A percentile compares a stretch with the other conserved stretches of the same genome.
These are phyloP conservation scores for Vigna angularis DNA, from an alignment of 306 rosid species.

Conservation along the genomic window DNA sequence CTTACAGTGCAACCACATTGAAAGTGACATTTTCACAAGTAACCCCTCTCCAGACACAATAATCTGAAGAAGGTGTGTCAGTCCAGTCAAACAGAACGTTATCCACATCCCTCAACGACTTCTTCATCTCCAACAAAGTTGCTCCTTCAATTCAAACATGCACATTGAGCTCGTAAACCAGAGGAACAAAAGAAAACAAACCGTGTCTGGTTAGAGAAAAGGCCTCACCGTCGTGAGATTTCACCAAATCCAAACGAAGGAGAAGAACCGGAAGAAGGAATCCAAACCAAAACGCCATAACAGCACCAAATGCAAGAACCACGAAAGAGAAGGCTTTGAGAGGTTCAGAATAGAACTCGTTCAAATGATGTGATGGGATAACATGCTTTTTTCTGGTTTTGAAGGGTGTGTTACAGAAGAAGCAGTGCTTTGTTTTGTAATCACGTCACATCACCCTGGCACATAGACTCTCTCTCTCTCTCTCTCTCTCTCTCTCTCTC, in stretches of 20 bases:
- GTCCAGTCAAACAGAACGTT: conserved; percentile 83
- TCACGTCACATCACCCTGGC: conserved; percentile 77
- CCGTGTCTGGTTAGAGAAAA: background rate
- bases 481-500: conserved; percentile 34
- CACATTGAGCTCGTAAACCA: background rate
- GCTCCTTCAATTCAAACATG: conserved; percentile 57
- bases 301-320: background rate
- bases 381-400: conserved; percentile 11
- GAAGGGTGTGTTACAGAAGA: conserved; percentile 8
- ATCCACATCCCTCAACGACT: conserved; percentile 77
- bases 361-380: conserved; percentile 13
- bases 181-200: background rate
- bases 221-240: conserved; percentile 73
- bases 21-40: conserved; percentile 78
- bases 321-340: background rate
- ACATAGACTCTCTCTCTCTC: conserved; percentile 14
- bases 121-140: conserved; percentile 77
- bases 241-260: conserved; percentile 49
- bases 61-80: conserved; percentile 71
- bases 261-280: conserved; percentile 53
- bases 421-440: conserved; percentile 55
- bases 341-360: background rate
- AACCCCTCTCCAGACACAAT: conserved; percentile 83
- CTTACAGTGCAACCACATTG: conserved; percentile 81
- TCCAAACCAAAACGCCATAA: conserved; percentile 57